Conservation (phyloP, 352 stramenopile species). For the Thraustotheca clavata region DNA sequence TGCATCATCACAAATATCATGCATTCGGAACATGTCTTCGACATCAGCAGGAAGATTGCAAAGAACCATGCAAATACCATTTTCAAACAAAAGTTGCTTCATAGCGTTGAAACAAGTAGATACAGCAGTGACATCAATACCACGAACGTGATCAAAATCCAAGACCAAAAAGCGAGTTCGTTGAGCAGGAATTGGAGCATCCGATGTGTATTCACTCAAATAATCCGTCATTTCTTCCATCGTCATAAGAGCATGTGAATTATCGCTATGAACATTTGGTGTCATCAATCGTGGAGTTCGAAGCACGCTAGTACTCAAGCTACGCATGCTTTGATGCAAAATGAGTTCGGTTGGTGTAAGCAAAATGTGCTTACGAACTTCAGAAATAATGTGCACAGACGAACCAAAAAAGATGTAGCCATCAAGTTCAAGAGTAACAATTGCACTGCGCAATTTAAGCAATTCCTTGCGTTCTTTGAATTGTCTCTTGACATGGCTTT, state of each 20-base stretch:
- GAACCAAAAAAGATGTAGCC: conserved; percentile 86
- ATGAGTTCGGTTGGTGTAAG: conserved; percentile 27
- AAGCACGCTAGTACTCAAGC: conserved; percentile 11
- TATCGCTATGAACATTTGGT: neutral
- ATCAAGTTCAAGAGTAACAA: conserved; percentile 77
- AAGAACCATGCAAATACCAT: conserved; percentile 72
- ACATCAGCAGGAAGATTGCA: conserved; percentile 55
- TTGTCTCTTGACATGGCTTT: conserved; percentile 69
- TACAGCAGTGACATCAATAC: conserved; percentile 83
- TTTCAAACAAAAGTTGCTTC: conserved; percentile 67
- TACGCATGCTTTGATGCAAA: conserved; percentile 3
- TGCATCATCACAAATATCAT: conserved; percentile 69
- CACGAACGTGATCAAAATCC: conserved; percentile 83
- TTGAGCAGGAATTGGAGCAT: conserved; percentile 42
- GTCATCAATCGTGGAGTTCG: conserved; percentile 2
- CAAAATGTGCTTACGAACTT: conserved; percentile 76
- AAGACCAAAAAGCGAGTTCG: conserved; percentile 82
- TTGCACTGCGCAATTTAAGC: conserved; percentile 61
- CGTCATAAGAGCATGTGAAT: neutral
- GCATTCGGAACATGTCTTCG: conserved; percentile 61
- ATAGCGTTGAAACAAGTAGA: conserved; percentile 82
- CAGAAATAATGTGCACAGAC: conserved; percentile 80
- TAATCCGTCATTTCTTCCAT: conserved; percentile 22
- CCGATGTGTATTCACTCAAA: conserved; percentile 18
- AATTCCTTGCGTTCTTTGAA: conserved; percentile 65